Evolutionary conservation across 2,329 filamentous ascomycete genomes (phyloP).

Genomic region (Fonsecaea pedrosoi): DNA sequence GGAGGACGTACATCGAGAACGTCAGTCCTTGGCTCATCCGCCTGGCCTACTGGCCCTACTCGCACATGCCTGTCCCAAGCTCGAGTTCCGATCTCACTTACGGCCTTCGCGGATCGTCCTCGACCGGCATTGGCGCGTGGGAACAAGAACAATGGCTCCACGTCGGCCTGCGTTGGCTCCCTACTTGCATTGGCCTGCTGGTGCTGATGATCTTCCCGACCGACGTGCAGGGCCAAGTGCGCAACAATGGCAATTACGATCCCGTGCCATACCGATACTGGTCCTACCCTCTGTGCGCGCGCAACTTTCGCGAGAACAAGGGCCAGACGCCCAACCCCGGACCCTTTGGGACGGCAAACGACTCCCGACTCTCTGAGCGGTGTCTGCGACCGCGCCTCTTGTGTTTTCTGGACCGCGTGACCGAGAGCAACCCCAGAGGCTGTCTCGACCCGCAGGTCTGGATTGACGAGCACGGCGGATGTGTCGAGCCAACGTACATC

Average conservation of each 20-base stretch:
- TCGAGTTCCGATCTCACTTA: background rate
- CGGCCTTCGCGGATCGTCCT: background rate
- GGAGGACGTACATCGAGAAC: constrained; percentile 28
- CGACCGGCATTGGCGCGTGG: constrained; percentile 5
- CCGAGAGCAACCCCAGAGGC: constrained; percentile 16
- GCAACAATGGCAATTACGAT: constrained; percentile 26
- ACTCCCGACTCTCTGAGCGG: constrained; percentile 20
- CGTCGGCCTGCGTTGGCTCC: constrained; percentile 25
- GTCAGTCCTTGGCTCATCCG: constrained; percentile 30
- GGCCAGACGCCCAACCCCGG: constrained; percentile 1
- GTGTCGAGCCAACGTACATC: constrained; percentile 24
- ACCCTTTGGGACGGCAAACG: constrained; percentile 6
- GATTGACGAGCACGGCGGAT: constrained; percentile 22
- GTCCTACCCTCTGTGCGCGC: constrained; percentile 23
- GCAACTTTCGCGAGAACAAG: constrained; percentile 29
- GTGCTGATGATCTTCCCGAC: constrained; percentile 21
- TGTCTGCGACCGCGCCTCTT: constrained; percentile 22
- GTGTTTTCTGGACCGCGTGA: constrained; percentile 23
- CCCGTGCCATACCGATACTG: constrained; percentile 30
- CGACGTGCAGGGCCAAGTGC: constrained; percentile 23
- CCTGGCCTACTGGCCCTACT: constrained; percentile 31
- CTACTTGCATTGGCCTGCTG: constrained; percentile 28
- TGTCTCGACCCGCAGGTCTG: constrained; percentile 19
- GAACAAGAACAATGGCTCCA: constrained; percentile 25
- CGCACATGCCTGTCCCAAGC: constrained; percentile 12